Evolutionary conservation across 2,329 filamentous ascomycete genomes (phyloP).

Genomic region (Fusarium keratoplasticum): DNA sequence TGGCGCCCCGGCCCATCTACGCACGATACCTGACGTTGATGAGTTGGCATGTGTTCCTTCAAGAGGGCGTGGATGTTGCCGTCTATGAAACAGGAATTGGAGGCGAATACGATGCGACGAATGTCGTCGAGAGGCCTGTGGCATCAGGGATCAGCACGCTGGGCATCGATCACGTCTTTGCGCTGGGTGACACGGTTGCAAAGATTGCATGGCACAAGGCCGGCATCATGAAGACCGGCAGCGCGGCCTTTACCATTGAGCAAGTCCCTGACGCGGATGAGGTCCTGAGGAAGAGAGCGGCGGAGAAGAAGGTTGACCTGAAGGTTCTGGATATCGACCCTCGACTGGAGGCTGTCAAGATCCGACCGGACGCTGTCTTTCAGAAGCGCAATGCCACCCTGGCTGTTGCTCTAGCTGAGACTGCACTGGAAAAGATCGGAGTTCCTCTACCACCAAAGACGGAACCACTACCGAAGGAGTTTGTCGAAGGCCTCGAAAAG

Average conservation of each 20-base stretch:
- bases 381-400: conserved; percentile 70
- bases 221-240: conserved; percentile 73
- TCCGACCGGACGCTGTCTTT: conserved; percentile 66
- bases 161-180: conserved; percentile 75
- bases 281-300: conserved; percentile 63
- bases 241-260: conserved; percentile 67
- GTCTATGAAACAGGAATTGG: conserved; percentile 77
- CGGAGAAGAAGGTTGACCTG: conserved; percentile 62
- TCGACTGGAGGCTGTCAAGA: conserved; percentile 58
- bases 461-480: conserved; percentile 67
- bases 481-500: conserved; percentile 78
- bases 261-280: conserved; percentile 60
- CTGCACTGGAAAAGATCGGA: conserved; percentile 60
- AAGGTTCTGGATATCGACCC: conserved; percentile 59
- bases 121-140: conserved; percentile 68
- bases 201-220: conserved; percentile 81
- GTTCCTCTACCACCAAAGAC: conserved; percentile 41
- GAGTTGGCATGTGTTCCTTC: conserved; percentile 74
- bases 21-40: conserved; percentile 74
- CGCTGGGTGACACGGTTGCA: conserved; percentile 71
- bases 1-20: conserved; percentile 64
- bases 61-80: conserved; percentile 70
- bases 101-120: conserved; percentile 76
- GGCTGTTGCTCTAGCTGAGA: conserved; percentile 64
- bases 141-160: conserved; percentile 73